Conservation (phyloP, 345 rosid species). For the Geranium brycei region DNA sequence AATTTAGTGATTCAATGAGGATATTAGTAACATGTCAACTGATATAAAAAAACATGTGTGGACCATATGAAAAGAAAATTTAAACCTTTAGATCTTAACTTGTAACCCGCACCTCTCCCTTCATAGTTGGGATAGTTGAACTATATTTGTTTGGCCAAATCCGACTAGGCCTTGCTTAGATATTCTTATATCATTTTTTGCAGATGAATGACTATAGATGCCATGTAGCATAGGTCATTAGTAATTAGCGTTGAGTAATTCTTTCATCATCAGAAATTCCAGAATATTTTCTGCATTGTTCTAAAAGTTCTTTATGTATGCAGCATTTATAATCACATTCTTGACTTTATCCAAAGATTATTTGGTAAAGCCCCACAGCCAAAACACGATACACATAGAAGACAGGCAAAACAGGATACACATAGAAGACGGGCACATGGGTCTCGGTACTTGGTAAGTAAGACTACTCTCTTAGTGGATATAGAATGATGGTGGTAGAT, state of each 20-base stretch:
- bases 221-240: too few species aligned
- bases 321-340: conserved; percentile 44
- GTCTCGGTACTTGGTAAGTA: conserved; percentile 24
- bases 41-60: too few species aligned
- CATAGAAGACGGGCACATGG: conserved; percentile 9
- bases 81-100: too few species aligned
- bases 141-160: neutral
- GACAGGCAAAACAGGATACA: conserved; percentile 11
- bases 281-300: neutral
- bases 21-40: too few species aligned
- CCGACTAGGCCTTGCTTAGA: neutral
- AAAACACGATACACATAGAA: conserved; percentile 13
- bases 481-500: neutral
- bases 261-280: neutral
- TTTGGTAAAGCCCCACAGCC: conserved; percentile 13
- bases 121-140: neutral
- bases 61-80: too few species aligned
- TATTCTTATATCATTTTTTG: neutral
- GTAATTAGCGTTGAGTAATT: neutral
- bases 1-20: too few species aligned
- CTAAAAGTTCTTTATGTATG: conserved; percentile 10
- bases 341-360: conserved; percentile 26
- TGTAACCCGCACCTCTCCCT: neutral
- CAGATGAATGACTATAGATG: too few species aligned
- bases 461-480: neutral